Evolutionary conservation across 2,329 filamentous ascomycete species (phyloP).

Genomic region (Diaporthe sp.): DNA sequence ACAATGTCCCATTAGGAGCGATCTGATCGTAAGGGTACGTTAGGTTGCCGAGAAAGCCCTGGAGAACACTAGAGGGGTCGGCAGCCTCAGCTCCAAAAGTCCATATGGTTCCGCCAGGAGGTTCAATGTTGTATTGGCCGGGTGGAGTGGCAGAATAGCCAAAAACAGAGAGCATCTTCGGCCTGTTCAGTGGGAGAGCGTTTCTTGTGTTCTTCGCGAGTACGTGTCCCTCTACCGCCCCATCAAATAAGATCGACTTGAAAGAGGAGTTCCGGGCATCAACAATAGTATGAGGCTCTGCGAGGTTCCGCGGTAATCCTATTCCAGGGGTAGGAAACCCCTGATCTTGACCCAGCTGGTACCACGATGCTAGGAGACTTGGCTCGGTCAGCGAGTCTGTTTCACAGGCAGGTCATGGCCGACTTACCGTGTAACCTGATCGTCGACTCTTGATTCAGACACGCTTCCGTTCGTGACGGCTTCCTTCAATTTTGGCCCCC

Average conservation of each 20-base stretch:
- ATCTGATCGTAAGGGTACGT: constrained; percentile 44
- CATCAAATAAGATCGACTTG: constrained; percentile 61
- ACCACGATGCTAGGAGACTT: constrained; percentile 67
- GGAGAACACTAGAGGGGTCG: constrained; percentile 49
- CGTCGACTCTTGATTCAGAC: constrained; percentile 66
- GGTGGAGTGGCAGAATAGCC: constrained; percentile 70
- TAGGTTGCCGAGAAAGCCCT: constrained; percentile 47
- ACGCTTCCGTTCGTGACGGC: constrained; percentile 74
- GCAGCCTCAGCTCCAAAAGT: constrained; percentile 57
- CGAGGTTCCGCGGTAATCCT: constrained; percentile 65
- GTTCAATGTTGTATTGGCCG: constrained; percentile 56
- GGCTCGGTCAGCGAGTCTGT: background rate
- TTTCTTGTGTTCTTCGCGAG: constrained; percentile 72
- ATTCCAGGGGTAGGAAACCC: constrained; percentile 61
- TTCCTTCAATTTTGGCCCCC: constrained; percentile 67
- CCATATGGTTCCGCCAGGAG: constrained; percentile 51
- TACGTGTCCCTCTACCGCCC: constrained; percentile 74
- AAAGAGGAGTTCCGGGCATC: constrained; percentile 66
- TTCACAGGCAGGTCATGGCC: no score
- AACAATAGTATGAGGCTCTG: constrained; percentile 63
- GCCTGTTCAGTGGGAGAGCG: constrained; percentile 66
- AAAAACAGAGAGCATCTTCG: constrained; percentile 68
- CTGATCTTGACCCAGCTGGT: constrained; percentile 66
- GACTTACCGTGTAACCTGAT: constrained; percentile 59
- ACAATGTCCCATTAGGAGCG: constrained; percentile 59